phyloP scores from a whole-genome alignment of 257 asterid genomes.

The Solanum chilense region DNA sequence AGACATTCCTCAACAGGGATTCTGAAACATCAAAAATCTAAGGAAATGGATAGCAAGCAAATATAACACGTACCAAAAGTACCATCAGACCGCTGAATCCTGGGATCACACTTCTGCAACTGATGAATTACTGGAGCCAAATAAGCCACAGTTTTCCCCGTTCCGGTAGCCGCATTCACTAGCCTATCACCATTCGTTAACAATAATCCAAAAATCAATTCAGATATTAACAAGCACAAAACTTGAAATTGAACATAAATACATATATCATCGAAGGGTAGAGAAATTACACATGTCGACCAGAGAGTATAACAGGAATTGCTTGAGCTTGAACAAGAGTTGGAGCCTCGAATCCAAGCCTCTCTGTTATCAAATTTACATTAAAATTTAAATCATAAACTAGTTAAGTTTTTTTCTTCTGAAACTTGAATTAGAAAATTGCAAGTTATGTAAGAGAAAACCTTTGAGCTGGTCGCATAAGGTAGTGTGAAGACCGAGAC shows the following conservation, averaged over 20 bases:
- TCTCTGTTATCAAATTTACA: conserved; percentile 31
- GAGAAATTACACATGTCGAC: conserved; percentile 68
- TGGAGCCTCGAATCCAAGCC: conserved; percentile 78
- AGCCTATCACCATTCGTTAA: conserved; percentile 39
- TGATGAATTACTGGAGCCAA: conserved; percentile 78
- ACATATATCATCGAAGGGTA: not conserved
- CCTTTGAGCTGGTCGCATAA: conserved; percentile 90
- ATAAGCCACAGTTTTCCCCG: conserved; percentile 92
- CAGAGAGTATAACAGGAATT: conserved; percentile 74
- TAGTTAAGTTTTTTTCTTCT: not conserved
- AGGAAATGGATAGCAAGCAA: not conserved
- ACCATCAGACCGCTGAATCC: conserved; percentile 74
- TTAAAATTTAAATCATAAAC: not conserved
- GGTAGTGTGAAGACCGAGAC: conserved; percentile 74
- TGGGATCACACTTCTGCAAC: conserved; percentile 46
- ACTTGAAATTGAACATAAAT: not conserved
- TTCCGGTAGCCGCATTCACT: conserved; percentile 94
- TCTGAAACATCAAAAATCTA: not conserved
- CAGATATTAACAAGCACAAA: not conserved
- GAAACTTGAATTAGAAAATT: not conserved
- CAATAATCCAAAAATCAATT: not conserved
- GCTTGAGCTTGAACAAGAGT: conserved; percentile 87
- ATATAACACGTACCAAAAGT: conserved; percentile 67
- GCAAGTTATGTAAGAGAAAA: not conserved
- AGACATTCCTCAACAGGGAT: not conserved